Percentiles rank a stretch among this genome's conserved stretches.
phyloP scores from a whole-genome alignment of 345 rosid species.

The Populus simonii region DNA sequence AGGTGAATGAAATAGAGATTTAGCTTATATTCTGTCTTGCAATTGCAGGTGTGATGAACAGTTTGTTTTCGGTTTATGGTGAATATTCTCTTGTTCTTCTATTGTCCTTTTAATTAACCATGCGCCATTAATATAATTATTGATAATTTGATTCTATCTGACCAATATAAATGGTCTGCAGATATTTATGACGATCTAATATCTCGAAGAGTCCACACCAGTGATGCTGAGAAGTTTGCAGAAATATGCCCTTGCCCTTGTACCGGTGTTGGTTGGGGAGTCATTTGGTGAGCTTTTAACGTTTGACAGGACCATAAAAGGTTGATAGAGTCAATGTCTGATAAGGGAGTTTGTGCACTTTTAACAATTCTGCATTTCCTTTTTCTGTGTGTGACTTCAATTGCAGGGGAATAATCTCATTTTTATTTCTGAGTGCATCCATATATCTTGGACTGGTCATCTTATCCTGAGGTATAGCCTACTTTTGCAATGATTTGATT shows the following conservation, averaged over 20 bases:
- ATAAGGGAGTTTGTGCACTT: background rate
- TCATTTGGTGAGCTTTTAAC: slow-evolving; percentile 63
- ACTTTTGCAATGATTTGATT: slow-evolving; percentile 17
- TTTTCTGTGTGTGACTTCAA: background rate
- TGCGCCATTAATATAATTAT: background rate
- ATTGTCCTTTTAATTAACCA: background rate
- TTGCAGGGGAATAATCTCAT: slow-evolving; percentile 96
- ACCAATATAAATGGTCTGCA: slow-evolving; percentile 16
- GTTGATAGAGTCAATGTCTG: background rate
- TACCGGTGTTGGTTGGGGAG: slow-evolving; percentile 92
- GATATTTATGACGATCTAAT: slow-evolving; percentile 93
- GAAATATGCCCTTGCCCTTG: slow-evolving; percentile 95
- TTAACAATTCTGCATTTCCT: background rate
- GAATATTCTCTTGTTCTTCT: slow-evolving; percentile 10
- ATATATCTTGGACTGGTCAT: slow-evolving; percentile 87
- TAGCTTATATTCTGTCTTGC: slow-evolving; percentile 17
- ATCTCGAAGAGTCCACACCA: slow-evolving; percentile 84
- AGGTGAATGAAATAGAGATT: background rate
- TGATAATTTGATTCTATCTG: background rate
- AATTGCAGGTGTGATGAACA: slow-evolving; percentile 91
- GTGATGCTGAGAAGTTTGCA: slow-evolving; percentile 98
- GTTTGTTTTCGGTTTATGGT: slow-evolving; percentile 97
- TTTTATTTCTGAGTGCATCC: slow-evolving; percentile 64
- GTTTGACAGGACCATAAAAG: slow-evolving; percentile 2
- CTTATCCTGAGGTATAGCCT: slow-evolving; percentile 61